Conservation (phyloP, 2,329 filamentous ascomycete genomes). For the Diplodia intermedia region DNA sequence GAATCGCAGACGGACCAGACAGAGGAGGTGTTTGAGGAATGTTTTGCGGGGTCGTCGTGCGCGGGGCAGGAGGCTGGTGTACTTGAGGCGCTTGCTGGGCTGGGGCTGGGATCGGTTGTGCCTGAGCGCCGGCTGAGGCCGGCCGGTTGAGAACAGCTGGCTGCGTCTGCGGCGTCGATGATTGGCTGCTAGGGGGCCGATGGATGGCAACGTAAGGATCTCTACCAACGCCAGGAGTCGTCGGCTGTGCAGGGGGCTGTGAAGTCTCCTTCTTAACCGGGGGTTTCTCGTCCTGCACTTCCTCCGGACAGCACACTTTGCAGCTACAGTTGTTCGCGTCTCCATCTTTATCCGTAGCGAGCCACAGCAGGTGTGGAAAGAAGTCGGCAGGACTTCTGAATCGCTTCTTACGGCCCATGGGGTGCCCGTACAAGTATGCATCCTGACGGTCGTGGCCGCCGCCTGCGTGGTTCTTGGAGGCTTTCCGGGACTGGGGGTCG, state of each 20-base stretch:
- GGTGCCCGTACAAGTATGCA: conserved; percentile 67
- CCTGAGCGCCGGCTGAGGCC: not conserved
- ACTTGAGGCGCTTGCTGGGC: conserved; percentile 7
- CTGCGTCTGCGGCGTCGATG: conserved; percentile 33
- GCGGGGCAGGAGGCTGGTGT: conserved; percentile 1
- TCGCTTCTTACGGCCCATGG: conserved; percentile 62
- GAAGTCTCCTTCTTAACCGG: conserved; percentile 42
- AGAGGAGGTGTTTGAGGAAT: conserved; percentile 1
- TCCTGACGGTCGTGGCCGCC: conserved; percentile 63
- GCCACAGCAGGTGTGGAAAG: conserved; percentile 66
- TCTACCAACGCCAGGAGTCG: conserved; percentile 1
- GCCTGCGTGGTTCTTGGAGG: conserved; percentile 57
- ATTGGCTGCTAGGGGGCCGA: conserved; percentile 6
- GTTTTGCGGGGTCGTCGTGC: conserved; percentile 8
- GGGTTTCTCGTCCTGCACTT: conserved; percentile 52
- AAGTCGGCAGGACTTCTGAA: conserved; percentile 66
- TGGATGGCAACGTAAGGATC: conserved; percentile 13
- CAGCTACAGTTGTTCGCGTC: conserved; percentile 64
- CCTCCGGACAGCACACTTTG: conserved; percentile 63
- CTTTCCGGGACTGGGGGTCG: conserved; percentile 50
- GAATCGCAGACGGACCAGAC: not conserved
- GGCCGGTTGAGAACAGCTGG: not conserved
- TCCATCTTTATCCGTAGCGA: conserved; percentile 59
- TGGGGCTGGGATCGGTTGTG: conserved; percentile 1
- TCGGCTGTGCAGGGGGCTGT: conserved; percentile 28